A percentile compares a stretch with the other conserved stretches of the same genome.
phyloP scores from a whole-genome alignment of 106 monocot species.

The Acorus calamus region DNA sequence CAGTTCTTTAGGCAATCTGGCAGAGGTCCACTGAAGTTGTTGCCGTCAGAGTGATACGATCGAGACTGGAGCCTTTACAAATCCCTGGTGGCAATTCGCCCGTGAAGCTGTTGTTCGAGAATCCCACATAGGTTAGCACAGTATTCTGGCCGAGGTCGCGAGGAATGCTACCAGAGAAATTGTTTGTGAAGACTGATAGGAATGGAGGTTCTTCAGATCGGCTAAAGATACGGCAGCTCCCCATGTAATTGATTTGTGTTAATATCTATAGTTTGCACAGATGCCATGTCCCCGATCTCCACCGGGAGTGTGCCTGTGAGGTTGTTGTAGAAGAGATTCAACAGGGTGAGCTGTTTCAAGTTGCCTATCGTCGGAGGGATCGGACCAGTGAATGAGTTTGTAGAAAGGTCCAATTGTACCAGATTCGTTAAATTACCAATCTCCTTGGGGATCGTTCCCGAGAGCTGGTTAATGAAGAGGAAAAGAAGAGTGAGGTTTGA shows the following conservation, averaged over 20 bases:
- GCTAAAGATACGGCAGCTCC: conserved; percentile 29
- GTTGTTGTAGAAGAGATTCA: conserved; percentile 37
- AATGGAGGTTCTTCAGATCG: conserved; percentile 14
- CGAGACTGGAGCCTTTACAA: conserved; percentile 35
- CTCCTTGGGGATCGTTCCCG: conserved; percentile 34
- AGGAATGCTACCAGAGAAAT: conserved; percentile 33
- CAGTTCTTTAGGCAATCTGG: conserved; percentile 58
- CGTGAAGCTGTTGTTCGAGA: conserved; percentile 49
- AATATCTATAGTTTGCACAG: conserved; percentile 19
- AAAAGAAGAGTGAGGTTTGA: conserved; percentile 9
- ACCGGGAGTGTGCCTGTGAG: conserved; percentile 44
- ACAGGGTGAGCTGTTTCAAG: conserved; percentile 8
- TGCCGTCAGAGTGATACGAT: conserved; percentile 31
- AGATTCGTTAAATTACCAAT: conserved; percentile 36
- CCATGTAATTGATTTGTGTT: conserved; percentile 48
- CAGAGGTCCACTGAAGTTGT: conserved; percentile 52
- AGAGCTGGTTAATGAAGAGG: conserved; percentile 34
- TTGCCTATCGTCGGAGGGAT: conserved; percentile 46
- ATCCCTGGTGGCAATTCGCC: conserved; percentile 38
- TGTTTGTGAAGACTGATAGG: conserved; percentile 33
- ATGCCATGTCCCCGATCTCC: conserved; percentile 54
- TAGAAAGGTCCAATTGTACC: conserved; percentile 19
- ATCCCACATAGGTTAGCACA: conserved; percentile 13
- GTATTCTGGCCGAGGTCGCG: conserved; percentile 35
- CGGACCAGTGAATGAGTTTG: conserved; percentile 30